Base-by-base conservation (phyloP, 73 alveolate genomes). In the Symbiodinium natans region DNA sequence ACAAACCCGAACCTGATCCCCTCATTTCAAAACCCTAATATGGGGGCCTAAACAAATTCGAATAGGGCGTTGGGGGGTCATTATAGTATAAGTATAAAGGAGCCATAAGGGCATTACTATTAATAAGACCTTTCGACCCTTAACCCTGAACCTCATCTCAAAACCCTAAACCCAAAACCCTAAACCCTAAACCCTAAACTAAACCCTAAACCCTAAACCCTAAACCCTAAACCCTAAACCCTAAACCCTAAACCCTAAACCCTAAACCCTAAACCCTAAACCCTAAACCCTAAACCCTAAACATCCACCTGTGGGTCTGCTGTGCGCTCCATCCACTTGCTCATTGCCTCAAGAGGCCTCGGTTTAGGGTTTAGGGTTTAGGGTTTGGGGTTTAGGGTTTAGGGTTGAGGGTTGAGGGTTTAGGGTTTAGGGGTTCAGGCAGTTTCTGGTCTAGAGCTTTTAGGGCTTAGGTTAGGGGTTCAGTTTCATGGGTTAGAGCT, bases 301-400 rank as follows among this genome's bases (percentile, higher is more conserved):
- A 27, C 38, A 1, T 7, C 36, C n/a, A n/a, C 92, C 92, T 90
- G 97, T 31, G 88, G 97, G 54, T 71, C 97, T 1, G 97, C 88
- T 1, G 97, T 71, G 85, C 75, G 74, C 46, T 71, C 97, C 97
- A 90, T 71, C 97, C 97, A 68, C 77, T 68, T 85, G 54, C 88
- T 38, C 97, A 90, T 68, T 39, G 97, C 87, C 17, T 82, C 97
- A 75, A 90, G 46, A 1, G 97, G 97, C 88, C 77, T 85, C 75
- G 2, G 33, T 15, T 56, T 56, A 25, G 75, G 6, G 75, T 56
- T 25, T 15, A 56, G 75, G 31, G 36, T 56, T 17, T 15, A 46
- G 59, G 1, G 34, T 15, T 56, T 5, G 33, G 75, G 27, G 33
- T 56, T 31, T 15, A 5, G 75, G 59, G 75, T 56, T 25, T 25